Percentiles rank a stretch among this genome's conserved stretches.
phyloP scores from a whole-genome alignment of 768 basidiomycete genomes.

The Dacryopinax primogenitus region DNA sequence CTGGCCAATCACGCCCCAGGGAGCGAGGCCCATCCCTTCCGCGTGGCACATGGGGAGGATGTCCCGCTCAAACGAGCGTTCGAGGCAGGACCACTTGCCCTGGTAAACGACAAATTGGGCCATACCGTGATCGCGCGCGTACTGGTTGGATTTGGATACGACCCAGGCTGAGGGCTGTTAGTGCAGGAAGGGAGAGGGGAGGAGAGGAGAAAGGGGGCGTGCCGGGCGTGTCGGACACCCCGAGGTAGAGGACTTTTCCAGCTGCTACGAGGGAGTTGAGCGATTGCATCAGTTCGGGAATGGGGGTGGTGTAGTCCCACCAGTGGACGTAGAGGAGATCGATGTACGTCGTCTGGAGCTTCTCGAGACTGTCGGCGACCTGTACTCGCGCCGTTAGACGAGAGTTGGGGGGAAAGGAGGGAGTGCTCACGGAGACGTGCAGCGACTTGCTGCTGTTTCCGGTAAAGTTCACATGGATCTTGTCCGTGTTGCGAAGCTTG shows the following conservation, averaged over 20 bases:
- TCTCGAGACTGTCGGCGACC: conserved; percentile 21
- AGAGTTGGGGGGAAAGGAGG: neutral
- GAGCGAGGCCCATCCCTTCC: conserved; percentile 31
- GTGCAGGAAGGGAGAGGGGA: neutral
- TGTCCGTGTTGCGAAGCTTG: conserved; percentile 8
- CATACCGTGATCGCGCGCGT: conserved; percentile 29
- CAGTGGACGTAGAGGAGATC: conserved; percentile 26
- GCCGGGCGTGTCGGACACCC: conserved; percentile 18
- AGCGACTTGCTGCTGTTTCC: conserved; percentile 27
- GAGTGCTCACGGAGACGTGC: conserved; percentile 17
- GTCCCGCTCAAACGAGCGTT: conserved; percentile 33
- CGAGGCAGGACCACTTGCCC: conserved; percentile 26
- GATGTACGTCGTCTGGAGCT: conserved; percentile 23
- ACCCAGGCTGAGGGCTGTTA: conserved; percentile 30
- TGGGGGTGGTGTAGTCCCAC: conserved; percentile 29
- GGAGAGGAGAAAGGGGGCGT: neutral
- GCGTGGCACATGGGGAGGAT: conserved; percentile 29
- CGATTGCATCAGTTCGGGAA: conserved; percentile 32
- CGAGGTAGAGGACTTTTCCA: conserved; percentile 36
- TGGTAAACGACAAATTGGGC: conserved; percentile 36
- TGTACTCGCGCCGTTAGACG: neutral
- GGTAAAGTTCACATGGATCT: conserved; percentile 21
- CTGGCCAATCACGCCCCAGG: conserved; percentile 33
- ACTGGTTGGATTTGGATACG: conserved; percentile 30
- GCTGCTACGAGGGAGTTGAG: conserved; percentile 32